Conservation (phyloP, 352 stramenopile genomes). For the Phytophthora citricola region DNA sequence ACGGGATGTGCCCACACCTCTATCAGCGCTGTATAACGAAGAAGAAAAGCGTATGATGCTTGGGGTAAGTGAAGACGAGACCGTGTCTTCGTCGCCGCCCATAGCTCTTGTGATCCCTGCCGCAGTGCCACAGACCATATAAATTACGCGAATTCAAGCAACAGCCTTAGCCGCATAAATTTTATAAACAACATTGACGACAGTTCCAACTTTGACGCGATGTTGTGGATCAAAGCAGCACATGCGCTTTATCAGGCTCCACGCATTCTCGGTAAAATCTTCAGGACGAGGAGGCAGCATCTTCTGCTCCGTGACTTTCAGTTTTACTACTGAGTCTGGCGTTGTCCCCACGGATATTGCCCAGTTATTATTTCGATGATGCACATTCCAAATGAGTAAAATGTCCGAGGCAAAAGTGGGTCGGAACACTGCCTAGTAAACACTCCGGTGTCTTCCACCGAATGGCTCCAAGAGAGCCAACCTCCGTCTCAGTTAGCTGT, state of each 20-base stretch:
- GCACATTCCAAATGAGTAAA: too few species aligned
- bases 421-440: too few species aligned
- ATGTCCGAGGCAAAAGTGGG: too few species aligned
- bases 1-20: constrained; percentile 57
- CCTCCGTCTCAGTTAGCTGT: too few species aligned
- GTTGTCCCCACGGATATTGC: too few species aligned
- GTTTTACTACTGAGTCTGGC: too few species aligned
- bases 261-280: background rate
- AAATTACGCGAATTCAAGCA: background rate
- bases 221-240: background rate
- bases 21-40: constrained; percentile 77
- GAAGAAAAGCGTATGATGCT: constrained; percentile 76
- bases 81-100: constrained; percentile 21
- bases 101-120: constrained; percentile 30
- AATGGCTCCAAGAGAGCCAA: too few species aligned
- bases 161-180: too few species aligned
- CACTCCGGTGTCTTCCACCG: too few species aligned
- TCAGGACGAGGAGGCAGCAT: background rate
- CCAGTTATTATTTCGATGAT: too few species aligned
- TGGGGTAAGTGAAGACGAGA: constrained; percentile 30
- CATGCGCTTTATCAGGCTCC: background rate
- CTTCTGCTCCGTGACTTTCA: background rate
- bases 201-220: too few species aligned
- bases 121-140: constrained; percentile 20
- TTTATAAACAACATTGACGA: too few species aligned